A percentile compares a stretch with the other conserved stretches of the same genome.
Evolutionary conservation across 495 filamentous ascomycete genomes (phyloP).

Genomic region (Penicillium nucicola): DNA sequence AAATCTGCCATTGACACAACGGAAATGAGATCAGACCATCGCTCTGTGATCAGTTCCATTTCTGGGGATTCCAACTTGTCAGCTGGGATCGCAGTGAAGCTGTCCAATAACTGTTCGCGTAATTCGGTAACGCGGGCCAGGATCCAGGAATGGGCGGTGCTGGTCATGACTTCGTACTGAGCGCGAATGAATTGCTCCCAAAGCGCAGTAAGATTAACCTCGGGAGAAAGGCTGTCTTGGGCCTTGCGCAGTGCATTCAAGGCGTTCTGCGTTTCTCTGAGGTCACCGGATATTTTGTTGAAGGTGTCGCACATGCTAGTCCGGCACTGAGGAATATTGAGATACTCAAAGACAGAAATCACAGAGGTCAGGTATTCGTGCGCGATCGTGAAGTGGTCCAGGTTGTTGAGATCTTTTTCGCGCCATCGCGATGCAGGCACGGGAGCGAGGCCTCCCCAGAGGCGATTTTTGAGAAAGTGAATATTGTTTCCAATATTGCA

Average conservation of each 20-base stretch:
- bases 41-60: background rate
- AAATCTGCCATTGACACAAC: conserved; percentile 5
- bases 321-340: background rate
- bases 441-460: conserved; percentile 1
- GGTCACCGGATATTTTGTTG: background rate
- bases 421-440: background rate
- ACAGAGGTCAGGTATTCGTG: background rate
- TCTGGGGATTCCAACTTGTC: background rate
- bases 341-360: conserved; percentile 1
- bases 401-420: conserved; percentile 4
- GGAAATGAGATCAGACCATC: background rate
- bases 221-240: background rate
- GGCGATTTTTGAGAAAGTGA: background rate
- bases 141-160: conserved; percentile 1
- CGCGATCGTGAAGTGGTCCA: background rate
- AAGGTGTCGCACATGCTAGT: background rate
- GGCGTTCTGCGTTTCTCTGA: background rate
- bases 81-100: background rate
- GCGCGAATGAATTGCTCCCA: conserved; percentile 1
- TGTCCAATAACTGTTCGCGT: background rate
- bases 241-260: background rate
- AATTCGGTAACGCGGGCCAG: background rate
- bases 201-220: background rate
- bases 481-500: background rate
- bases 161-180: conserved; percentile 3